Evolutionary conservation across 306 rosid species (phyloP).

Genomic region (Lathyrus tuberosus): DNA sequence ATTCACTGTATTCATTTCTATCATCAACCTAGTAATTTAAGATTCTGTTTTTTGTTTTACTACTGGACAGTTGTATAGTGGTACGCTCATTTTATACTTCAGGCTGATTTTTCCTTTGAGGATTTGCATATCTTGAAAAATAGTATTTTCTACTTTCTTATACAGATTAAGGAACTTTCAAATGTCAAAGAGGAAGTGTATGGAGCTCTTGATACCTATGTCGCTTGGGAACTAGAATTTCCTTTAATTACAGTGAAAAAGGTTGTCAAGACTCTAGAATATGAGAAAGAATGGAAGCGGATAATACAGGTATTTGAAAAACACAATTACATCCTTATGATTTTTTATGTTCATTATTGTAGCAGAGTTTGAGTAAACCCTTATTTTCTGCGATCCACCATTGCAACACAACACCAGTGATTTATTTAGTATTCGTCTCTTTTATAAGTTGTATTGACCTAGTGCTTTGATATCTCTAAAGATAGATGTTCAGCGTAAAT

Average conservation of each 20-base stretch:
- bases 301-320: slow-evolving; percentile 69
- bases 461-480: background rate
- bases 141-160: slow-evolving; percentile 23
- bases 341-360: slow-evolving; percentile 8
- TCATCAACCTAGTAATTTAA: background rate
- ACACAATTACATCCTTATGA: background rate
- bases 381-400: background rate
- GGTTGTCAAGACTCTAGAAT: slow-evolving; percentile 79
- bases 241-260: slow-evolving; percentile 87
- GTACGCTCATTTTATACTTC: background rate
- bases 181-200: slow-evolving; percentile 98
- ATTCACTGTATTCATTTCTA: background rate
- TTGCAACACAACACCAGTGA: background rate
- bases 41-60: no score
- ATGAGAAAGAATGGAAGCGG: slow-evolving; percentile 83
- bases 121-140: slow-evolving; percentile 25
- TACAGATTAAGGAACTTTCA: slow-evolving; percentile 74
- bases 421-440: background rate
- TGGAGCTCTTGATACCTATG: slow-evolving; percentile 95
- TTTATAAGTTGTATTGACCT: slow-evolving; percentile 8
- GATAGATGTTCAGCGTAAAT: background rate
- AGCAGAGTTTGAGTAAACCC: background rate
- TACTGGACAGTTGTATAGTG: no score
- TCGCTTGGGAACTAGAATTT: slow-evolving; percentile 97
- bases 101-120: slow-evolving; percentile 1